Evolutionary conservation across 1,139 yeast genomes (phyloP), one percentile per base, ranked within the genome.

Genomic region (Suhomyces bribrorum): DNA sequence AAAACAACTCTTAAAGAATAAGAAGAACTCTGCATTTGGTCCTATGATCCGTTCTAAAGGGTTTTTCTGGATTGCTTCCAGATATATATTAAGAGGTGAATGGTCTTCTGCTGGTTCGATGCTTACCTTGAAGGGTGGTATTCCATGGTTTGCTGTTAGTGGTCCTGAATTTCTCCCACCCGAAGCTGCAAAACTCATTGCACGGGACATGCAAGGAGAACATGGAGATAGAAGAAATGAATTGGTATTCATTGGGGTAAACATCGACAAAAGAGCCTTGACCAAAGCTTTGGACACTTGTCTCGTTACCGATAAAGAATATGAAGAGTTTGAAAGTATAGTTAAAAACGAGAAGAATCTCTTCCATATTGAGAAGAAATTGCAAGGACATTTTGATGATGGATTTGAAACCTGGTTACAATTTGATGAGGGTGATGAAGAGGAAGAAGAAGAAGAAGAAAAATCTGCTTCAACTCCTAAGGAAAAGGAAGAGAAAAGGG

Each of bases 61-160:
- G 0, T 69, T 68, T 45, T 59, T 72, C 41, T 72, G 77, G 77
- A 49, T 72, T n/a, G 76, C 77, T 3, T 58, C 74, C 3, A 54
- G 75, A 40, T 56, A 61, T 38, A 60, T 69, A 7, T 52, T 63
- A 27, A 55, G 71, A 45, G 75, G 75, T 14, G 75, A 70, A 53
- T 69, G 74, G 75, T 64, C 72, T 4, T 68, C 71, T 32, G 75
- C 76, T 1, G 75, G 76, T 3, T 56, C 67, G 1, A 69, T 69
- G 71, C 46, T 70, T 20, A 68, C 75, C 0, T 40, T 70, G 18
- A 61, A 56, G 34, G 75, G 73, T 7, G 75, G 75, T 3, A 63
- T 66, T 29, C 73, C 73, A 2, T 70, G 76, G 76, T 70, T 69
- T 50, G 64, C 59, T 4, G 66, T 66, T 7, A 50, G 64, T n/a